Percentiles rank a stretch among this genome's conserved stretches.
phyloP scores from a whole-genome alignment of 768 basidiomycete genomes.

The Hortiboletus flavorubellus region DNA sequence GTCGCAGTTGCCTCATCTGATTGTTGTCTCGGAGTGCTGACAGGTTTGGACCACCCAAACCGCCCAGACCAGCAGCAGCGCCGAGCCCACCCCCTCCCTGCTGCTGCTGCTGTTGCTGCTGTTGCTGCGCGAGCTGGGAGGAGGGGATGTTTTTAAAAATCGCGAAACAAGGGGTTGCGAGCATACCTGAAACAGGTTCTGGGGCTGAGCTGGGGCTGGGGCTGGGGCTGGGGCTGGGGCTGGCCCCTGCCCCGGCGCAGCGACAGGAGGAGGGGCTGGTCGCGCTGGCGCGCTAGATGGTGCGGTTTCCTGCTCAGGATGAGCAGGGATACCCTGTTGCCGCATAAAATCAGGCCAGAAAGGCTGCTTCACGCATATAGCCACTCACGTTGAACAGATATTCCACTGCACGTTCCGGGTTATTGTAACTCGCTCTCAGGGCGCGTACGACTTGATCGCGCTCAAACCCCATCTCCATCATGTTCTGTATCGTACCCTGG shows the following conservation, averaged over 20 bases:
- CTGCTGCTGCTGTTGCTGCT: constrained; percentile 57
- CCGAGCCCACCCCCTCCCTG: constrained; percentile 24
- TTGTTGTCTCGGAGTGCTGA: constrained; percentile 58
- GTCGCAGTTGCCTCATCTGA: constrained; percentile 68
- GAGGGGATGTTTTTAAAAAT: neutral
- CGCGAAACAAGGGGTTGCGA: neutral
- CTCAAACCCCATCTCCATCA: constrained; percentile 94
- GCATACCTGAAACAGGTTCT: constrained; percentile 84
- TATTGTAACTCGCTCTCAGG: constrained; percentile 92
- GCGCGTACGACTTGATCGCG: constrained; percentile 82
- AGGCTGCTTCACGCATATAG: neutral
- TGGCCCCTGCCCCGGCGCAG: constrained; percentile 23
- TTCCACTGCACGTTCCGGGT: constrained; percentile 97
- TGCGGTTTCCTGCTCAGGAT: constrained; percentile 39
- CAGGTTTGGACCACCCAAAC: constrained; percentile 37
- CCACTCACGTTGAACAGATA: constrained; percentile 85
- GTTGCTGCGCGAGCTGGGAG: constrained; percentile 68
- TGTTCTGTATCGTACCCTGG: constrained; percentile 73
- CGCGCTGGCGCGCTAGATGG: constrained; percentile 43
- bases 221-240: constrained; percentile 29
- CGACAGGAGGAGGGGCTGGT: constrained; percentile 35
- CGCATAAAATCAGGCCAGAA: neutral
- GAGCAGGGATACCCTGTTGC: constrained; percentile 57
- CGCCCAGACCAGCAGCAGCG: constrained; percentile 18
- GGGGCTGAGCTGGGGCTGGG: constrained; percentile 46